A percentile compares a stretch with the other conserved stretches of the same genome.
Conservation (phyloP, 495 filamentous ascomycete species). For the Penicillium goetzii region DNA sequence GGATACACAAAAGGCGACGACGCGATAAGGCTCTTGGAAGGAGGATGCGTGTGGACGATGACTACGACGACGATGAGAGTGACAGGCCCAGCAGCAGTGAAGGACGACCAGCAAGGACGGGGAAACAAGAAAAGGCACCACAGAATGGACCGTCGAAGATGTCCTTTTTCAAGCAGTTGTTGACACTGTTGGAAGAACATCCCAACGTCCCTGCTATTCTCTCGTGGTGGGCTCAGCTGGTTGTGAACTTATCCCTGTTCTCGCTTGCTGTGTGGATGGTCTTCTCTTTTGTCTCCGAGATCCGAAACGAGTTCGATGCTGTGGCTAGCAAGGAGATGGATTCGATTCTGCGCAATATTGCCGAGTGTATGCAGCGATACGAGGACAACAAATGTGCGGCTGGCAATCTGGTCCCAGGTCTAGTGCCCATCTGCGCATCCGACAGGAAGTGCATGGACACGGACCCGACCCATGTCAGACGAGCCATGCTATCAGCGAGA, state of each 20-base stretch:
- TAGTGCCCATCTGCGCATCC: slow-evolving; percentile 70
- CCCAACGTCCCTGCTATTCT: slow-evolving; percentile 85
- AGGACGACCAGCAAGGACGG: slow-evolving; percentile 25
- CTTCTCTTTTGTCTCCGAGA: slow-evolving; percentile 67
- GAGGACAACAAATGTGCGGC: slow-evolving; percentile 71
- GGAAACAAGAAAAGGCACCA: slow-evolving; percentile 20
- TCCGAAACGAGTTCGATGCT: slow-evolving; percentile 75
- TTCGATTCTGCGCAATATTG: slow-evolving; percentile 72
- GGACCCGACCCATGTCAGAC: slow-evolving; percentile 66
- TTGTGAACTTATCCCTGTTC: slow-evolving; percentile 76
- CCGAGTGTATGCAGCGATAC: slow-evolving; percentile 69
- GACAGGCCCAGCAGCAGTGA: slow-evolving; percentile 57
- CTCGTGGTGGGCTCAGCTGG: slow-evolving; percentile 80
- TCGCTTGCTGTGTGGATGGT: slow-evolving; percentile 69
- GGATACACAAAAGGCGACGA: slow-evolving; percentile 58
- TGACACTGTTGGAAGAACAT: slow-evolving; percentile 73
- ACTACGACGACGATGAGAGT: slow-evolving; percentile 60
- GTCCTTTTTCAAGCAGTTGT: slow-evolving; percentile 58
- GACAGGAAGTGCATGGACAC: slow-evolving; percentile 89
- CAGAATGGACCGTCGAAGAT: slow-evolving; percentile 21
- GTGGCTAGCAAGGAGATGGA: slow-evolving; percentile 65
- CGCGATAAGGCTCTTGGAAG: slow-evolving; percentile 51
- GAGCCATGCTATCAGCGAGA: slow-evolving; percentile 69
- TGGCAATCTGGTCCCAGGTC: slow-evolving; percentile 65
- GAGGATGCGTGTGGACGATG: slow-evolving; percentile 51